phyloP scores from a whole-genome alignment of 441 rosid genomes.

The Populus tomentosa region DNA sequence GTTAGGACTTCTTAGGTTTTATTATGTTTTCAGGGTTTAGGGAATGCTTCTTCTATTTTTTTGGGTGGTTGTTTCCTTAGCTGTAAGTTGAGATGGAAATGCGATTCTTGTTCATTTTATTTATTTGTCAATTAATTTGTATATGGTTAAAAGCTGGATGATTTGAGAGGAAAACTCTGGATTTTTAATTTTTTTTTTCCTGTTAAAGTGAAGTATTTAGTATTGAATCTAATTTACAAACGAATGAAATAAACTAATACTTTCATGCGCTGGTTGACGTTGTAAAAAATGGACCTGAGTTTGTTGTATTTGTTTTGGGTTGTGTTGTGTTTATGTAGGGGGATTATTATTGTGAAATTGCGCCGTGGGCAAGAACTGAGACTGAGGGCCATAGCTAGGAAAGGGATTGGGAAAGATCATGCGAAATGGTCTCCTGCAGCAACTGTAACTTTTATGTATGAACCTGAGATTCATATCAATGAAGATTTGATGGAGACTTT shows the following conservation, averaged over 20 bases:
- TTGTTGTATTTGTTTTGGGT: neutral
- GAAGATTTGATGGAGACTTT: slow-evolving; percentile 81
- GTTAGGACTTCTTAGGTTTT: neutral
- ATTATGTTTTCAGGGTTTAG: neutral
- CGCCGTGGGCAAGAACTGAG: slow-evolving; percentile 81
- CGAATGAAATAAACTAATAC: too few relatives aligned
- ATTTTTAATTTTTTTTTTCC: too few relatives aligned
- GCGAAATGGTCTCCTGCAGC: slow-evolving; percentile 99
- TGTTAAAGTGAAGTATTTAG: neutral
- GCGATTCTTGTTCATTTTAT: neutral
- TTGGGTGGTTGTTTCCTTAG: neutral
- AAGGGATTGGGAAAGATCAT: slow-evolving; percentile 95
- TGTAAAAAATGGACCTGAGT: neutral
- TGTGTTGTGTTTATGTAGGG: slow-evolving; percentile 34
- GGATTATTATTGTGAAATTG: slow-evolving; percentile 81
- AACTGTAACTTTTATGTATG: slow-evolving; percentile 88
- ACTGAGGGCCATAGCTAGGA: slow-evolving; percentile 85
- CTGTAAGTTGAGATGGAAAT: neutral
- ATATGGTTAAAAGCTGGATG: neutral
- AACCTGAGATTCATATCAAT: slow-evolving; percentile 83
- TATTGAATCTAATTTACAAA: neutral
- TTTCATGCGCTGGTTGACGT: neutral
- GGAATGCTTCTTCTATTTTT: too few relatives aligned
- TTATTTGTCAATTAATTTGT: neutral
- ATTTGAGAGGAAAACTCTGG: neutral